Base-by-base conservation (phyloP, 176 grass and related monocot species). In the Eleusine indica region DNA sequence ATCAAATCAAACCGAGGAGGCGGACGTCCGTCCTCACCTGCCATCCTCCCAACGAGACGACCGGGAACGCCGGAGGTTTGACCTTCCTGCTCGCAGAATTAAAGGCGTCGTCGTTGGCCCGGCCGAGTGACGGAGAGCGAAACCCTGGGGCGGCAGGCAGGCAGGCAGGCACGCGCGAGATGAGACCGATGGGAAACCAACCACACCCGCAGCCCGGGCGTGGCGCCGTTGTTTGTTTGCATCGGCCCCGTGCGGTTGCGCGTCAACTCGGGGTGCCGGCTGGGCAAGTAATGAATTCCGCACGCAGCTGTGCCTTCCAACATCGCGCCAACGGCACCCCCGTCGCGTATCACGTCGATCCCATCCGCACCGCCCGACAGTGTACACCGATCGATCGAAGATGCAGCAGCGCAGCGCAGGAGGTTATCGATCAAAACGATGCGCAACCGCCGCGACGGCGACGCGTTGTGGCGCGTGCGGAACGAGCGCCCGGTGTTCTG, bases 31-130 rank as follows among this genome's bases (percentile, higher is more conserved):
- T 11, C 22, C 74, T 2, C 46, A 73, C 16, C 74, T 42, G 67
- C 87, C 87, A 85, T 64, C 82, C 8, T 25, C 82, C 87, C 87
- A 89, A 89, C 77, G 32, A 76, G 32, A 81, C 7, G 21, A n/a
- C 57, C 7, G 3, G 3, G 57, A 60, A 2, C 21, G 57, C 7
- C 57, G 21, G 21, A 60, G 57, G 57, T 60, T 60, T 60, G 57
- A 60, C 57, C 57, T 6, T 60, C 19, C 21, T 60, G n/a, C 35
- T 7, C 7, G 44, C 28, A 0, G 21, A 70, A 12, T 12, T 28
- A 25, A 25, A 25, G 25, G 25, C 25, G 25, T 25, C 25, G 25
- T 25, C 25, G 25, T 25, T 25, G 25, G 25, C 25, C 25, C 25
- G 25, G 25, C 25, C 25, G 29, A 10, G 73, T 52, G 73, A 62